Percentiles rank a stretch among this genome's conserved stretches.
phyloP scores from a whole-genome alignment of 2,329 filamentous ascomycete species.

The Aspergillus transmontanensis region DNA sequence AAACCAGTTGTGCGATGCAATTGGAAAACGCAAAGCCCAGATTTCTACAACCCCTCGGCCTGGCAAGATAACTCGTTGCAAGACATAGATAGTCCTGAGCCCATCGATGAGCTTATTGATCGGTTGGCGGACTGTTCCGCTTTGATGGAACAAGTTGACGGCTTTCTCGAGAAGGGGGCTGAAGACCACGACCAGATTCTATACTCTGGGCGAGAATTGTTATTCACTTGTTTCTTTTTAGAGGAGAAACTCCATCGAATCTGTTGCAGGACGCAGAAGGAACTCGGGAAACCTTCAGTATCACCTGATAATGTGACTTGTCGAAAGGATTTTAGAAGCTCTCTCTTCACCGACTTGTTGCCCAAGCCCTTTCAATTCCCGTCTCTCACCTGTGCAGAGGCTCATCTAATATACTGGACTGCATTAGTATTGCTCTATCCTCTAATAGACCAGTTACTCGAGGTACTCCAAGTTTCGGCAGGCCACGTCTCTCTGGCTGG shows the following conservation, averaged over 20 bases:
- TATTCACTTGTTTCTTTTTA: constrained; percentile 15
- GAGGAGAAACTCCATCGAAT: constrained; percentile 16
- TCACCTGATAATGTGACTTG: constrained; percentile 4
- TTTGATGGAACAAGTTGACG: constrained; percentile 21
- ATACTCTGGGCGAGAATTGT: constrained; percentile 12
- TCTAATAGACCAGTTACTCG: constrained; percentile 22
- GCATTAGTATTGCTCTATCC: constrained; percentile 22
- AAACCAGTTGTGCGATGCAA: constrained; percentile 20
- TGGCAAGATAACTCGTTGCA: constrained; percentile 6
- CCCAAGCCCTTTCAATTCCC: constrained; percentile 13
- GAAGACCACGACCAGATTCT: background rate
- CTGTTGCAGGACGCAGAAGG: constrained; percentile 19
- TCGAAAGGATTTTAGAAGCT: constrained; percentile 14
- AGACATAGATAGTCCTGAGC: constrained; percentile 11
- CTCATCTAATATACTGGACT: constrained; percentile 22
- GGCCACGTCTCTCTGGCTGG: constrained; percentile 4
- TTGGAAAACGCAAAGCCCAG: constrained; percentile 21
- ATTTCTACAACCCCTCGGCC: constrained; percentile 15
- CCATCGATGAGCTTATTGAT: constrained; percentile 23
- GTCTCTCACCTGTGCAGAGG: constrained; percentile 21
- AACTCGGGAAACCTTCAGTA: constrained; percentile 15
- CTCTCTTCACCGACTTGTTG: constrained; percentile 17
- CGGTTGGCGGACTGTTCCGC: constrained; percentile 19
- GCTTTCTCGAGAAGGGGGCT: constrained; percentile 8
- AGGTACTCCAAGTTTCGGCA: constrained; percentile 8